phyloP scores from a whole-genome alignment of 305 asterid species.

The Ajuga reptans region DNA sequence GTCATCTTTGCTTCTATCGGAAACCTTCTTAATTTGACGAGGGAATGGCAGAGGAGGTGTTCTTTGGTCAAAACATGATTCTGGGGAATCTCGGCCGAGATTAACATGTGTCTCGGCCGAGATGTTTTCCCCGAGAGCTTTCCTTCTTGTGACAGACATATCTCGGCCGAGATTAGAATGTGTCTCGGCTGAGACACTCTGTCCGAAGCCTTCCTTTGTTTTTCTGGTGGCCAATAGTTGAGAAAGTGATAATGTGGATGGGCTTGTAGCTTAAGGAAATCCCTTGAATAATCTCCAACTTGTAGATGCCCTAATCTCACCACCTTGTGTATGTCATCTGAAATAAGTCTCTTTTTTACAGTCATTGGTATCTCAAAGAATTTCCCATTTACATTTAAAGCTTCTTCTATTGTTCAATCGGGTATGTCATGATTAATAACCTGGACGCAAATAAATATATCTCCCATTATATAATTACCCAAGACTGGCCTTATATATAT shows the following conservation, averaged over 20 bases:
- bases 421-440: constrained; percentile 39
- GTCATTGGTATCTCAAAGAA: constrained; percentile 33
- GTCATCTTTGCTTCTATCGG: too few relatives aligned
- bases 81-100: too few relatives aligned
- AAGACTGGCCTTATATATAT: too few relatives aligned
- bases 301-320: constrained; percentile 25
- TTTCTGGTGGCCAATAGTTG: constrained; percentile 36
- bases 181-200: too few relatives aligned
- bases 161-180: too few relatives aligned
- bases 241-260: constrained; percentile 32
- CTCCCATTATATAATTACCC: background rate
- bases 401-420: constrained; percentile 31
- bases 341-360: constrained; percentile 24
- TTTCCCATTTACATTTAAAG: constrained; percentile 26
- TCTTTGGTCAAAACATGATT: too few relatives aligned
- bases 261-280: constrained; percentile 36
- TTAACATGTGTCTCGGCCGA: too few relatives aligned
- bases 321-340: constrained; percentile 25
- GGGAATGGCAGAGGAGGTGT: too few relatives aligned
- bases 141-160: too few relatives aligned
- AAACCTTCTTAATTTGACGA: too few relatives aligned
- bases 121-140: too few relatives aligned
- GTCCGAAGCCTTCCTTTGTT: too few relatives aligned
- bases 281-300: constrained; percentile 25
- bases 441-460: constrained; percentile 1